A percentile compares a stretch with the other conserved stretches of the same genome.
Conservation (phyloP, 2,329 filamentous ascomycete genomes). For the Epicoccum sorghinum region DNA sequence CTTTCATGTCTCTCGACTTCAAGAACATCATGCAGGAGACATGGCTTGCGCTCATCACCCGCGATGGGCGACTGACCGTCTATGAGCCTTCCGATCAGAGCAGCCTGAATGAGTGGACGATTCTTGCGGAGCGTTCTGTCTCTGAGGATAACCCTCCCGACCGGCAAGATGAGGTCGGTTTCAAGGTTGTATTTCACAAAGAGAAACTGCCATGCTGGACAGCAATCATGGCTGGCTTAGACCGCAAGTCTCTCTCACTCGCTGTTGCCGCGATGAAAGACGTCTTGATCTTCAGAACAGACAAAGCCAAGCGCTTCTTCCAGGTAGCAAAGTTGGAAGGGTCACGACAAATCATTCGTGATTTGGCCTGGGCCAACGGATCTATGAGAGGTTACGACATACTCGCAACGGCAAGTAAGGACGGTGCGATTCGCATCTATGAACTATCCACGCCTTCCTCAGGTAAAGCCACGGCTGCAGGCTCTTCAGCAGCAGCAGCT, state of each 20-base stretch:
- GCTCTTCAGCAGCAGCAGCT: constrained; percentile 30
- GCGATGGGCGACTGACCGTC: constrained; percentile 79
- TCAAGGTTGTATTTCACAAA: constrained; percentile 86
- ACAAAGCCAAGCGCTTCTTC: constrained; percentile 79
- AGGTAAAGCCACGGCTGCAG: constrained; percentile 45
- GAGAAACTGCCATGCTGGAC: constrained; percentile 81
- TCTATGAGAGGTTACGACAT: constrained; percentile 90
- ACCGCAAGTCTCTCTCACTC: constrained; percentile 77
- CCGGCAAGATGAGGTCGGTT: constrained; percentile 84
- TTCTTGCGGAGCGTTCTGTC: constrained; percentile 77
- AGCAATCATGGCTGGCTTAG: constrained; percentile 79
- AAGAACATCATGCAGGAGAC: constrained; percentile 84
- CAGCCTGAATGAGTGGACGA: constrained; percentile 75
- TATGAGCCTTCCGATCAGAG: constrained; percentile 88
- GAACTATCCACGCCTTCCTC: constrained; percentile 68
- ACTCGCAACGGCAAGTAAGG: constrained; percentile 89
- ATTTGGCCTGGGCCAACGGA: constrained; percentile 90
- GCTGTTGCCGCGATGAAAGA: constrained; percentile 86
- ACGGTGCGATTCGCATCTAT: constrained; percentile 89
- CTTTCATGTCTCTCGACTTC: constrained; percentile 81
- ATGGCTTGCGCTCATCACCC: constrained; percentile 82
- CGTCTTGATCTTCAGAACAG: constrained; percentile 82
- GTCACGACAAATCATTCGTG: constrained; percentile 79
- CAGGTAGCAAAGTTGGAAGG: constrained; percentile 76
- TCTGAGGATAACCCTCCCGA: constrained; percentile 66